Percentiles rank a stretch among this genome's conserved stretches.
phyloP scores from a whole-genome alignment of 176 grass and related monocot species.

The Carex littledalei region DNA sequence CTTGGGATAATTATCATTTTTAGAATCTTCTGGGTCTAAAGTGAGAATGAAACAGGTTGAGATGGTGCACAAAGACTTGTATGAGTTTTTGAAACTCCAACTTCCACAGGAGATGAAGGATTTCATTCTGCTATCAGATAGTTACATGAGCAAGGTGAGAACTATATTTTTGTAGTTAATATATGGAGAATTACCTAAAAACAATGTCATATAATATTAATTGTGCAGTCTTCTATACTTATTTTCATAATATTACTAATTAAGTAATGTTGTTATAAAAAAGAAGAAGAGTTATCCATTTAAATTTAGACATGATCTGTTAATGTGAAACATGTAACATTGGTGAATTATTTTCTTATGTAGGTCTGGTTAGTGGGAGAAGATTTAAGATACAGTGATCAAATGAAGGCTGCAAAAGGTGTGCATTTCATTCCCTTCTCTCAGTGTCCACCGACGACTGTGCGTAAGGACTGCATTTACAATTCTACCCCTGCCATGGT shows the following conservation, averaged over 20 bases:
- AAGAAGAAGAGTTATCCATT: not conserved
- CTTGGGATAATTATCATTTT: not conserved
- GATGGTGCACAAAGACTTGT: conserved; percentile 53
- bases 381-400: conserved; percentile 42
- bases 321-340: not conserved
- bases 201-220: not conserved
- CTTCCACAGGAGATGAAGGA: conserved; percentile 39
- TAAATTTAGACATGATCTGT: not conserved
- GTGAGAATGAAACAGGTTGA: conserved; percentile 42
- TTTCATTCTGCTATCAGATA: conserved; percentile 45
- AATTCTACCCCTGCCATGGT: conserved; percentile 59
- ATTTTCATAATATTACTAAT: not conserved
- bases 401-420: conserved; percentile 55
- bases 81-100: conserved; percentile 47
- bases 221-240: not conserved
- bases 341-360: conserved; percentile 3
- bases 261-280: not conserved
- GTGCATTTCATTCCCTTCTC: conserved; percentile 65
- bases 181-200: not conserved
- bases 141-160: conserved; percentile 18
- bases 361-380: conserved; percentile 84
- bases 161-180: not conserved
- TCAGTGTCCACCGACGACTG: conserved; percentile 49
- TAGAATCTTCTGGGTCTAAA: not conserved
- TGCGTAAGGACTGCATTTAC: conserved; percentile 62